Base-by-base conservation (phyloP, 257 asterid genomes). In the Ocimum tenuiflorum region DNA sequence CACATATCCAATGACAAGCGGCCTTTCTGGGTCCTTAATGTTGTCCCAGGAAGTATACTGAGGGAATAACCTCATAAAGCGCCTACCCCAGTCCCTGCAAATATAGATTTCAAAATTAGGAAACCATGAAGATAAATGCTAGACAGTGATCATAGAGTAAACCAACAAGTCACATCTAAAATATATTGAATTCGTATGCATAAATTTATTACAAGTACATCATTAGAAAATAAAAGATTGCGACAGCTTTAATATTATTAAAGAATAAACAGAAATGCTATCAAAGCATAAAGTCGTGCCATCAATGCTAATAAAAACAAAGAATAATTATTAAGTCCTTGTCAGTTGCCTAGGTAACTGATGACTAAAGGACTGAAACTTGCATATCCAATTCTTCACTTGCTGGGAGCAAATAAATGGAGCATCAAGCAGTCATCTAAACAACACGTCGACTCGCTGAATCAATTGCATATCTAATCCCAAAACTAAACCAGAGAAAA, bases 1-100 rank as follows among this genome's bases (percentile, higher is more conserved):
- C 70, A 94, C 97, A 62, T 94, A 94, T 88, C 96, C 99, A 66
- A 94, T 82, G 48, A 85, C 82, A 68, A 94, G 86, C 58, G 89
- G 88, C 77, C 94, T 86, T 49, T 85, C 96, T 55, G 95, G 95
- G 76, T 81, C 92, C 81, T 88, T 90, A 71, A 72, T 58, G 82
- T 94, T 90, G 76, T 94, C 95, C 99, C 99, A 94, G 55, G 95
- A 88, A 52, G 81, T 75, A 72, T 79, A 83, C 78, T 83, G 99
- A 20, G 88, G 83, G 85, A 83, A 90, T 68, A 88, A 70, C 80
- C 86, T 83, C 95, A 90, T 86, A 78, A 94, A 94, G 77, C 94
- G 96, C 67, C 88, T 80, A 57, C 99, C 99, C 99, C 99, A 94
- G 65, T 90, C 97, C 81, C 99, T 94, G 91, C 82, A 83, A 68